Conservation (phyloP, 2,329 filamentous ascomycete genomes). For the Aureobasidium subglaciale region DNA sequence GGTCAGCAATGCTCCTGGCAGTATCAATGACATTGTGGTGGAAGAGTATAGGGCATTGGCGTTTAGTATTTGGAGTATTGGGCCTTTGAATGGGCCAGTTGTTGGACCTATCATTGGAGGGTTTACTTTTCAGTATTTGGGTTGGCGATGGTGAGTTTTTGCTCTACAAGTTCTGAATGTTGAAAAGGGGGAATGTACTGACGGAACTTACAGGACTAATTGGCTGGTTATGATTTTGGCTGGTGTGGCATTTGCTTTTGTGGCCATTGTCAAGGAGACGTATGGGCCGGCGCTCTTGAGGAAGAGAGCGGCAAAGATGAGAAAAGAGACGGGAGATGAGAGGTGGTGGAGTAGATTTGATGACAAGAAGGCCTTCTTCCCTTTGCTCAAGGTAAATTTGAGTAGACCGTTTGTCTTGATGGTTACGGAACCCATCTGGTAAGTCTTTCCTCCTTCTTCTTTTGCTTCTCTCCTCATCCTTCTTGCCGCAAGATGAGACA, state of each 20-base stretch:
- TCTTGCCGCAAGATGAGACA: too few species aligned
- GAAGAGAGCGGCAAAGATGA: constrained; percentile 54
- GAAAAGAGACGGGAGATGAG: constrained; percentile 63
- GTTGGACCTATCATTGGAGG: constrained; percentile 70
- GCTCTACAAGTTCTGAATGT: constrained; percentile 14
- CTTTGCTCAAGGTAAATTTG: constrained; percentile 67
- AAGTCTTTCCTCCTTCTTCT: constrained; percentile 20
- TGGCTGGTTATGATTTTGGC: constrained; percentile 61
- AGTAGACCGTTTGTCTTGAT: constrained; percentile 71
- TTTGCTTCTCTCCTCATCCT: neutral
- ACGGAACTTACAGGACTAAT: constrained; percentile 17
- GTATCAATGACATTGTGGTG: constrained; percentile 72
- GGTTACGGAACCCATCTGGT: constrained; percentile 80
- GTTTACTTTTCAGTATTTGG: constrained; percentile 68
- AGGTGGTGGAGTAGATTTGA: constrained; percentile 79
- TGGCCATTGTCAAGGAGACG: constrained; percentile 62
- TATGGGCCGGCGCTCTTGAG: constrained; percentile 67
- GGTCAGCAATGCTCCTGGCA: constrained; percentile 77
- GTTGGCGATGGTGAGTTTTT: constrained; percentile 76
- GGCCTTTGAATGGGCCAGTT: constrained; percentile 66
- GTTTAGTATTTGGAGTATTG: constrained; percentile 76
- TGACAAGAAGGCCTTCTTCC: constrained; percentile 55
- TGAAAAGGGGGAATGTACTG: constrained; percentile 14
- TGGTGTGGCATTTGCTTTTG: constrained; percentile 53
- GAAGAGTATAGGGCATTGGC: constrained; percentile 75